phyloP scores from a whole-genome alignment of 2,329 filamentous ascomycete genomes.

The Exserohilum turcica region DNA sequence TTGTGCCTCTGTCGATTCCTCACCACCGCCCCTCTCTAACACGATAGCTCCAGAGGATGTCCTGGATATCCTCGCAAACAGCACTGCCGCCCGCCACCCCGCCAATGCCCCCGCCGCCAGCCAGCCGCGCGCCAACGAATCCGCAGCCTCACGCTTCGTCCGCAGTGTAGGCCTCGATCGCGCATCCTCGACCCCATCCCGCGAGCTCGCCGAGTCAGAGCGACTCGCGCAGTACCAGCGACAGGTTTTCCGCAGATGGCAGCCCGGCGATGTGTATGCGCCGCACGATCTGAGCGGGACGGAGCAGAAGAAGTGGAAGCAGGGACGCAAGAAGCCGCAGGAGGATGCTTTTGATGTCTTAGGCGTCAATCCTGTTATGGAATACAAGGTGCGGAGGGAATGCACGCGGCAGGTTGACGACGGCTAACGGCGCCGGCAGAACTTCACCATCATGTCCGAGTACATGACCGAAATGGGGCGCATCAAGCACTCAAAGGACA shows the following conservation, averaged over 20 bases:
- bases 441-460: conserved; percentile 89
- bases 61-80: conserved; percentile 28
- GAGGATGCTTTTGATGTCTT: conserved; percentile 79
- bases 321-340: conserved; percentile 54
- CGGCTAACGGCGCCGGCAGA: conserved; percentile 58
- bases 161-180: conserved; percentile 27
- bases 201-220: conserved; percentile 37
- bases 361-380: conserved; percentile 76
- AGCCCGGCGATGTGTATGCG: conserved; percentile 81
- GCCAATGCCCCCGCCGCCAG: background rate
- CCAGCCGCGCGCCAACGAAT: background rate
- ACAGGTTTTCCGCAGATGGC: conserved; percentile 74
- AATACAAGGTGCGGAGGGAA: conserved; percentile 73
- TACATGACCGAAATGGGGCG: conserved; percentile 84
- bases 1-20: background rate
- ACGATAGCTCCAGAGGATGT: conserved; percentile 17
- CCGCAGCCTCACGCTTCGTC: conserved; percentile 24
- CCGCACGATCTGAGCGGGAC: conserved; percentile 80
- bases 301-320: conserved; percentile 83
- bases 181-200: conserved; percentile 16
- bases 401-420: conserved; percentile 18
- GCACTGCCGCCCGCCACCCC: conserved; percentile 14
- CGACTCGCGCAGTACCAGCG: conserved; percentile 58
- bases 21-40: conserved; percentile 12
- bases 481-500: conserved; percentile 76